Conservation (phyloP, 1,139 yeast genomes). For the Spencermartinsiella ligniputridi region DNA sequence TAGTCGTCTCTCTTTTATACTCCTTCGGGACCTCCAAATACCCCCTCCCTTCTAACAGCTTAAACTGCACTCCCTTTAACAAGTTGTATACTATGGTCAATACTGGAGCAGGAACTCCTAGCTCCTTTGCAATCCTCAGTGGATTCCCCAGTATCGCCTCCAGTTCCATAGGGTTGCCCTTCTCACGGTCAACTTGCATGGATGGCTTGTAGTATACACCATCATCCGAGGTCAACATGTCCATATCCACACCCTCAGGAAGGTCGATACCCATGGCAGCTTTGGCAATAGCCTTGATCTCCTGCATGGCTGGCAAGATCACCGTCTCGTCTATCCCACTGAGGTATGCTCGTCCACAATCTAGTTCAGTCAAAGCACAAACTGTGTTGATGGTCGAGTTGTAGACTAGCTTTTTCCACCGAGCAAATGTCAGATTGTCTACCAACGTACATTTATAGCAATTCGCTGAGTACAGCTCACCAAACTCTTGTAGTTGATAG, state of each 20-base stretch:
- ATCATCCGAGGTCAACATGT: conserved; percentile 55
- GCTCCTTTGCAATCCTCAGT: conserved; percentile 50
- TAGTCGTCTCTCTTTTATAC: conserved; percentile 1
- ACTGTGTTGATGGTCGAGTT: conserved; percentile 64
- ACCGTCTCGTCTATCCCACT: conserved; percentile 44
- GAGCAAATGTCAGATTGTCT: conserved; percentile 38
- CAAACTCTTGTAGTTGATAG: conserved; percentile 42
- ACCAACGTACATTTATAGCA: conserved; percentile 30
- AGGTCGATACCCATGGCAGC: conserved; percentile 47
- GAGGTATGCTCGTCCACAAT: conserved; percentile 56
- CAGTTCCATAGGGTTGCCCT: conserved; percentile 65
- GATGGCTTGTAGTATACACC: conserved; percentile 66
- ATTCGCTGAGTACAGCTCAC: conserved; percentile 47
- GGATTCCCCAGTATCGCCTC: conserved; percentile 74
- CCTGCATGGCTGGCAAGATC: conserved; percentile 58
- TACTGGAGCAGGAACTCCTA: conserved; percentile 55
- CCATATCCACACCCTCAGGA: conserved; percentile 43
- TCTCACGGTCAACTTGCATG: conserved; percentile 67
- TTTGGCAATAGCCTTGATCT: conserved; percentile 56
- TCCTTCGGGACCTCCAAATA: conserved; percentile 41
- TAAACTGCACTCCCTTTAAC: conserved; percentile 55
- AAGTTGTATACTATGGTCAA: conserved; percentile 54
- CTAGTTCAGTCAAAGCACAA: conserved; percentile 53
- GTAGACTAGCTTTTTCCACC: conserved; percentile 74
- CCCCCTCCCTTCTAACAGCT: conserved; percentile 52